Evolutionary conservation across 148 eudicot species (phyloP).

Genomic region (Fagopyrum tataricum): DNA sequence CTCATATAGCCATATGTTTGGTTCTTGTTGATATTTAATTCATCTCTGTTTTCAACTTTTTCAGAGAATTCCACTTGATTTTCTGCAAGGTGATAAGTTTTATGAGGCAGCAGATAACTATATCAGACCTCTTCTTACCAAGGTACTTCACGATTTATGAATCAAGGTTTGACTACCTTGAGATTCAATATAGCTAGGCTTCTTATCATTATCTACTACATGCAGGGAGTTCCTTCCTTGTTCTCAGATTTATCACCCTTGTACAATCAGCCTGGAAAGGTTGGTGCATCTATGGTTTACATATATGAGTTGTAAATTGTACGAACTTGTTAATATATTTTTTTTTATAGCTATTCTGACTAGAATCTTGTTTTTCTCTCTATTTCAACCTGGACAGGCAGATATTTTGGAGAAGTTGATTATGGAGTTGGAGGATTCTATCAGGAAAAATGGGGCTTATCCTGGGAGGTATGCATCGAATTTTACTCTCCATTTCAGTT

Average conservation of each 20-base stretch:
- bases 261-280: slow-evolving; percentile 97
- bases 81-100: slow-evolving; percentile 73
- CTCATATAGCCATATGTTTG: neutral
- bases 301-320: neutral
- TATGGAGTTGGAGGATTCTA: slow-evolving; percentile 63
- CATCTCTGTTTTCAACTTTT: slow-evolving; percentile 8
- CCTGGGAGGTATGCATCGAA: slow-evolving; percentile 60
- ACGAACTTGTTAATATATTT: neutral
- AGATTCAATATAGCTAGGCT: slow-evolving; percentile 1
- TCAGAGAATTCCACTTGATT: slow-evolving; percentile 97
- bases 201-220: slow-evolving; percentile 22
- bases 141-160: slow-evolving; percentile 39
- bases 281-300: slow-evolving; percentile 18
- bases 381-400: slow-evolving; percentile 40
- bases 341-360: neutral
- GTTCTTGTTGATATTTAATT: neutral
- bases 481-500: neutral
- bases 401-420: slow-evolving; percentile 69
- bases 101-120: slow-evolving; percentile 72
- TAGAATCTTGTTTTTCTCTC: neutral
- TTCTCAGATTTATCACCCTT: slow-evolving; percentile 96
- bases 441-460: slow-evolving; percentile 61
- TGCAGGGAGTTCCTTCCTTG: slow-evolving; percentile 93
- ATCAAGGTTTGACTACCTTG: slow-evolving; percentile 10
- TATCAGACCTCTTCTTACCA: slow-evolving; percentile 75